Evolutionary conservation across 2,329 filamentous ascomycete species (phyloP), one percentile per base, ranked within the genome.

Genomic region (Pyricularia sp.): DNA sequence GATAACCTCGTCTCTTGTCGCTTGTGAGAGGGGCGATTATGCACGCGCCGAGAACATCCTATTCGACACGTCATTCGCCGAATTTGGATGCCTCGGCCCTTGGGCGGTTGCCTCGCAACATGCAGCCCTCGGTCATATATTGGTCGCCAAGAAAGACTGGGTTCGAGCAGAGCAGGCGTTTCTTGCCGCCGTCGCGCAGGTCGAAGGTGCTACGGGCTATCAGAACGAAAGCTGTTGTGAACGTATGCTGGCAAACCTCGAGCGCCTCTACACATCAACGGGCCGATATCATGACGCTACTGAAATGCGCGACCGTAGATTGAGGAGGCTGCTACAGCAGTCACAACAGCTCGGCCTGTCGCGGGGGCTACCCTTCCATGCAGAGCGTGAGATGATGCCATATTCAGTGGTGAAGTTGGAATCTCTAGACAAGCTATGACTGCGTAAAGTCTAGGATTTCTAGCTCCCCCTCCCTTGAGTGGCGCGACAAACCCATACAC

Each of bases 191-290:
- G 55, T 50, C 17, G 55, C 28, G 3, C 66, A 63, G 20, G 66
- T 68, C 58, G 66, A 68, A 30, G 30, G 30, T 9, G 66, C 58
- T 23, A 26, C 30, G 12, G 66, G 66, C n/a, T 68, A 64, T n/a
- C 28, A 59, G 28, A 68, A 68, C 23, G 66, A 68, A 17, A 63
- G 55, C n/a, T 68, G 66, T 58, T 64, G 30, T 31, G 66, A 68
- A 58, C 66, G 66, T 26, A 68, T 68, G 66, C n/a, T 68, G 66
- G 66, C 66, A 31, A 68, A 68, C 31, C 66, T 68, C 58, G 66
- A 68, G 31, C 55, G 66, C 11, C 28, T 68, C 20, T 68, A 64
- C 66, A 68, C 66, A 23, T 23, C 36, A n/a, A 36, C 66, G 66
- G 28, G 58, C 2, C 55, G 58, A 14, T 58, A 61, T 26, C 28